phyloP scores from a whole-genome alignment of 2,329 filamentous ascomycete species.

The Aspergillus persii region DNA sequence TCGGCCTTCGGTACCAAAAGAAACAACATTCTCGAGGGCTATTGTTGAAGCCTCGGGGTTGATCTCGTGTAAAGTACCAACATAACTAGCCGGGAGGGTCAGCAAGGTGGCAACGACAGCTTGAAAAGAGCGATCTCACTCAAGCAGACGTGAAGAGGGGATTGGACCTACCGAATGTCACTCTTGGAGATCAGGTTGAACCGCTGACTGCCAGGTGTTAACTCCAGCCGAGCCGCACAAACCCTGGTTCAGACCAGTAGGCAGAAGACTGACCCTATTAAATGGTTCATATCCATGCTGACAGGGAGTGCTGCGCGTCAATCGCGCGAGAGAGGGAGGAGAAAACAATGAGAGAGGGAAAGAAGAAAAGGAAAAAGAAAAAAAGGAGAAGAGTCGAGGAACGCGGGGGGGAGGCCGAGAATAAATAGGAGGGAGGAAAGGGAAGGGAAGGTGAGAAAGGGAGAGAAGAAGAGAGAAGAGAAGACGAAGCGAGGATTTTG shows the following conservation, averaged over 20 bases:
- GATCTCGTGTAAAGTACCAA: slow-evolving; percentile 94
- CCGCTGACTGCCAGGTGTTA: slow-evolving; percentile 64
- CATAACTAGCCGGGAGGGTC: slow-evolving; percentile 64
- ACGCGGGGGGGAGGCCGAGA: slow-evolving; percentile 20
- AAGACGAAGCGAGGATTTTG: slow-evolving; percentile 14
- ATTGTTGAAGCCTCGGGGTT: slow-evolving; percentile 97
- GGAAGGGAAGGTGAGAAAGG: slow-evolving; percentile 16
- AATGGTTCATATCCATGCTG: slow-evolving; percentile 51
- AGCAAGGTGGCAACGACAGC: slow-evolving; percentile 20
- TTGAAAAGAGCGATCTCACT: slow-evolving; percentile 5
- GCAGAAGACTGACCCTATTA: slow-evolving; percentile 45
- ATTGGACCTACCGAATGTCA: slow-evolving; percentile 76
- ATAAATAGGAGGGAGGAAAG: slow-evolving; percentile 19
- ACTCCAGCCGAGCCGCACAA: slow-evolving; percentile 35
- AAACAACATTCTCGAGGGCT: slow-evolving; percentile 92
- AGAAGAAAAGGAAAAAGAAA: slow-evolving; percentile 21
- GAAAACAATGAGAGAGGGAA: slow-evolving; percentile 24
- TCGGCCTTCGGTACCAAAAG: slow-evolving; percentile 90
- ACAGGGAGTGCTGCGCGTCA: slow-evolving; percentile 32
- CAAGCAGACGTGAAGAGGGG: not conserved
- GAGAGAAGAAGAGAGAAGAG: slow-evolving; percentile 25
- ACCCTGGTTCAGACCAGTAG: slow-evolving; percentile 29
- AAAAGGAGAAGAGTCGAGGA: slow-evolving; percentile 19
- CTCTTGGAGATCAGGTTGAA: slow-evolving; percentile 97
- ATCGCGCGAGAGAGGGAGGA: slow-evolving; percentile 26